Conservation (phyloP, 2,329 filamentous ascomycete genomes). For the Dactylellina leptospora region DNA sequence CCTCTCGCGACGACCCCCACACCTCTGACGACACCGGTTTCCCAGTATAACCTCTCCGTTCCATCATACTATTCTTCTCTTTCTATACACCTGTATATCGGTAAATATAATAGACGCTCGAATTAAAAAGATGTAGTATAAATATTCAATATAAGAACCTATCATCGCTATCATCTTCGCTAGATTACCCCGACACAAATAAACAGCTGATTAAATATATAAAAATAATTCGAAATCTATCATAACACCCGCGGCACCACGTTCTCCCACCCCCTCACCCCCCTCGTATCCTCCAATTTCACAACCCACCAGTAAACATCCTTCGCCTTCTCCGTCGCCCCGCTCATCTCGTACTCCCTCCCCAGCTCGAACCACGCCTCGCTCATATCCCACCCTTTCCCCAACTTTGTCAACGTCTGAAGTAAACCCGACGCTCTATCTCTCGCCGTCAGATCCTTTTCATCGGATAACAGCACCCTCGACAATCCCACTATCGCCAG, state of each 20-base stretch:
- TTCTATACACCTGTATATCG: too few species aligned
- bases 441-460: constrained; percentile 74
- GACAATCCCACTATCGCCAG: constrained; percentile 82
- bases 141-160: too few species aligned
- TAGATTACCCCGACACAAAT: too few species aligned
- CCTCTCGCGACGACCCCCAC: too few species aligned
- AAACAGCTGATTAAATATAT: too few species aligned
- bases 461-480: constrained; percentile 73
- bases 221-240: too few species aligned
- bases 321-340: constrained; percentile 85
- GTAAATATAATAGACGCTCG: too few species aligned
- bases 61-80: too few species aligned
- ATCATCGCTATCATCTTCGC: too few species aligned
- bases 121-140: too few species aligned
- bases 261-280: constrained; percentile 79
- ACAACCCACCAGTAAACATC: constrained; percentile 98
- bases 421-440: constrained; percentile 88
- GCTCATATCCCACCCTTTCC: constrained; percentile 85
- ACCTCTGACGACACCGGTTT: too few species aligned
- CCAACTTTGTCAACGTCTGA: constrained; percentile 82
- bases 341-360: constrained; percentile 85
- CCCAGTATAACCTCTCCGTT: too few species aligned
- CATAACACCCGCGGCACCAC: constrained; percentile 60
- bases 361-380: constrained; percentile 94
- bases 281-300: constrained; percentile 85